Evolutionary conservation across 208 protist genomes (phyloP).

Genomic region (Acanthamoeba castellanii): DNA sequence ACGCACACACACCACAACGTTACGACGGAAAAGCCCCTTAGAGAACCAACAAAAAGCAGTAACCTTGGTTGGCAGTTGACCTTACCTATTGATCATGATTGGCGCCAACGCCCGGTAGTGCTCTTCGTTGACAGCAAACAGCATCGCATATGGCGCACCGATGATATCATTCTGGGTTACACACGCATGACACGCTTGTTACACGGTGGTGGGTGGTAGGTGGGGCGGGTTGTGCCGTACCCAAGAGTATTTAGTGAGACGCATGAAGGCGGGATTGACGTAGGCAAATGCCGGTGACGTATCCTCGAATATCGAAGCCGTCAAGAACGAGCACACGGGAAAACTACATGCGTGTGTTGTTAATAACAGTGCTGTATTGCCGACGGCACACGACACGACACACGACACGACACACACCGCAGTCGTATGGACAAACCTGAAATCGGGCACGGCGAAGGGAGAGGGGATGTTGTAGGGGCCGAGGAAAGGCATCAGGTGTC

Average conservation of each 20-base stretch:
- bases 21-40: too few relatives aligned
- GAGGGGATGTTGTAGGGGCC: neutral
- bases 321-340: conserved; percentile 14
- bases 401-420: neutral
- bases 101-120: neutral
- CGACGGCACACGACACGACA: neutral
- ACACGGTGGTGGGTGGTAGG: neutral
- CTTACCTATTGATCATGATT: conserved; percentile 26
- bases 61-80: neutral
- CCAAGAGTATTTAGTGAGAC: neutral
- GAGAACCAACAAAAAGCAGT: neutral
- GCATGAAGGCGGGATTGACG: conserved; percentile 36
- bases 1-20: neutral
- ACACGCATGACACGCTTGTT: neutral
- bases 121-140: conserved; percentile 18
- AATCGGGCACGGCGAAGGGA: neutral
- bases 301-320: conserved; percentile 7
- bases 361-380: neutral
- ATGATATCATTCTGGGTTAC: neutral
- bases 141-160: neutral
- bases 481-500: conserved; percentile 29
- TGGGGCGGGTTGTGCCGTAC: neutral
- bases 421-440: neutral
- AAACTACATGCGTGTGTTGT: neutral
- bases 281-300: neutral